Percentiles rank a stretch among this genome's conserved stretches.
Conservation (phyloP, 495 filamentous ascomycete species). For the Aspergillus leporis region DNA sequence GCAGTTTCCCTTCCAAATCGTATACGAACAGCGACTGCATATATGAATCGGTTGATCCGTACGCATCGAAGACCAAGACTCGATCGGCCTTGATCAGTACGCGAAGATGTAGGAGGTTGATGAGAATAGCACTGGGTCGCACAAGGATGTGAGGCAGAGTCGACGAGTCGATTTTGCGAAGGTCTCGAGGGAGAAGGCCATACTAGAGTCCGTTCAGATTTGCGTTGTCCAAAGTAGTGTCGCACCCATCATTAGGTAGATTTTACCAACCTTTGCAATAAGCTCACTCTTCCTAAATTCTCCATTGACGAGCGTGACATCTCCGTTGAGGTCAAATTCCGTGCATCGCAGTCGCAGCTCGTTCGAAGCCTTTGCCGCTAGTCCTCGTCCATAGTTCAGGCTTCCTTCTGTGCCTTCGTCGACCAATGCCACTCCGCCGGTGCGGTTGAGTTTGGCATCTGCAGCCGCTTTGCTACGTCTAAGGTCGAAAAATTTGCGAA, state of each 20-base stretch:
- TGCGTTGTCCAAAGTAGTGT: neutral
- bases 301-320: slow-evolving; percentile 90
- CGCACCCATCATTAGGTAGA: neutral
- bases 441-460: slow-evolving; percentile 24
- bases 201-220: slow-evolving; percentile 56
- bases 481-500: slow-evolving; percentile 56
- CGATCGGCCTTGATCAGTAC: slow-evolving; percentile 93
- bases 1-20: slow-evolving; percentile 69
- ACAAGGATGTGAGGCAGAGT: slow-evolving; percentile 96
- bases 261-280: slow-evolving; percentile 78
- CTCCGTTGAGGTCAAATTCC: slow-evolving; percentile 90
- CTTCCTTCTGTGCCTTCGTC: slow-evolving; percentile 42
- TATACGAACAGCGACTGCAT: slow-evolving; percentile 97
- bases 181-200: slow-evolving; percentile 89
- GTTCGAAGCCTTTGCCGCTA: slow-evolving; percentile 71
- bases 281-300: slow-evolving; percentile 97
- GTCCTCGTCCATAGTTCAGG: slow-evolving; percentile 56
- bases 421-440: slow-evolving; percentile 27
- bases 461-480: slow-evolving; percentile 31
- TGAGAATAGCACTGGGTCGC: slow-evolving; percentile 88
- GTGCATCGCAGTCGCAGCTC: slow-evolving; percentile 87
- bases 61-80: slow-evolving; percentile 93
- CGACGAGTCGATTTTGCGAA: slow-evolving; percentile 97
- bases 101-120: slow-evolving; percentile 91
- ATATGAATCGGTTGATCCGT: slow-evolving; percentile 91